phyloP scores from a whole-genome alignment of 2,329 filamentous ascomycete species.

The Trichophyton equinum region DNA sequence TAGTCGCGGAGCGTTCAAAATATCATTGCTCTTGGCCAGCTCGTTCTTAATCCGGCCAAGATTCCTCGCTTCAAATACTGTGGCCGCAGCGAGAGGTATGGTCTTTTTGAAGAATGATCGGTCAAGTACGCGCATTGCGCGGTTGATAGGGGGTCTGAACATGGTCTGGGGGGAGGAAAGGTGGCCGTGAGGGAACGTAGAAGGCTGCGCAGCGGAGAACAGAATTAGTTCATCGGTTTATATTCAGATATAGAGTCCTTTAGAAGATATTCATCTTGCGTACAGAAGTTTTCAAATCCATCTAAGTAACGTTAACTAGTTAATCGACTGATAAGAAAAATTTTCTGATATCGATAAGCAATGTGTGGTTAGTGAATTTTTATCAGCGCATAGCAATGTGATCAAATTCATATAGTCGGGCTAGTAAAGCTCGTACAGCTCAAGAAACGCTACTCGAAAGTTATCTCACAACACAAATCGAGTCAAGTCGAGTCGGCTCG shows the following conservation, averaged over 20 bases:
- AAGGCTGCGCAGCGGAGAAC: neutral
- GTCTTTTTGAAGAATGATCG: conserved; percentile 68
- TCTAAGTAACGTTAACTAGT: neutral
- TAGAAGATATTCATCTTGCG: neutral
- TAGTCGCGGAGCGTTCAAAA: conserved; percentile 53
- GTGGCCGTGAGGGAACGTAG: neutral
- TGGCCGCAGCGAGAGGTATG: conserved; percentile 64
- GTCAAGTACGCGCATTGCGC: conserved; percentile 68
- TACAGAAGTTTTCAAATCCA: neutral
- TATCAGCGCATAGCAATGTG: neutral
- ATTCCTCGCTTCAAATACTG: conserved; percentile 60
- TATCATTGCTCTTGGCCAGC: conserved; percentile 52
- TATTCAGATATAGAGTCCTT: neutral
- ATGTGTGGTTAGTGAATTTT: neutral
- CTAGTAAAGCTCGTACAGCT: neutral
- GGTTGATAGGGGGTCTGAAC: conserved; percentile 71
- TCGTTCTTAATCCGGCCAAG: conserved; percentile 59
- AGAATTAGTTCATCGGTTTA: neutral
- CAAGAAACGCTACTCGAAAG: neutral
- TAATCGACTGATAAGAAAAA: neutral
- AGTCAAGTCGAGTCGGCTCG: too few species aligned
- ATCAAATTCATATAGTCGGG: neutral
- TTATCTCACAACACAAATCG: neutral
- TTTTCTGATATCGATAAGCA: neutral
- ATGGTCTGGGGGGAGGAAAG: conserved; percentile 25